A percentile compares a stretch with the other conserved stretches of the same genome.
Evolutionary conservation across 371 early-diverging fungal genomes (phyloP).

Genomic region (Smittium culicis): DNA sequence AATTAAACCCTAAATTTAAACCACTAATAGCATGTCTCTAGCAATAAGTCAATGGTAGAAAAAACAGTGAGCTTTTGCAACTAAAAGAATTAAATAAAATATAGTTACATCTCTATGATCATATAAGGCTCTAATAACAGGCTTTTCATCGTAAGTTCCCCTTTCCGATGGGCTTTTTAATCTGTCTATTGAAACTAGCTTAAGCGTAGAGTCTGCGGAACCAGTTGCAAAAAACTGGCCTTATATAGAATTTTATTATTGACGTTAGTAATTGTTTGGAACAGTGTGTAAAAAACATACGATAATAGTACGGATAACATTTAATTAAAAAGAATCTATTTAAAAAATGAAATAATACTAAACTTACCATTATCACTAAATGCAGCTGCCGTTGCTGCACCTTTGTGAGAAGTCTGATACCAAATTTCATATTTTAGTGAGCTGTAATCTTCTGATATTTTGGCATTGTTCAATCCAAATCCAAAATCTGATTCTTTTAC

Average conservation of each 20-base stretch:
- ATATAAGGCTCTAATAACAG: slow-evolving; percentile 75
- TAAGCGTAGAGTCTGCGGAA: slow-evolving; percentile 74
- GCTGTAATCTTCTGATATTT: neutral
- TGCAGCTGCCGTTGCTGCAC: slow-evolving; percentile 26
- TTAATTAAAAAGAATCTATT: no score
- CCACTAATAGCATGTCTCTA: no score
- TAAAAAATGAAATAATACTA: neutral
- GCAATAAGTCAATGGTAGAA: no score
- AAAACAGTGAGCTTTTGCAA: no score
- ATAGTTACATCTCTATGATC: slow-evolving; percentile 51
- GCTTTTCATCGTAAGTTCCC: slow-evolving; percentile 42
- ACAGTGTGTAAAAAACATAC: no score
- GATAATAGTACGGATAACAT: no score
- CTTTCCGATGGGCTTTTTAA: slow-evolving; percentile 49
- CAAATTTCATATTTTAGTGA: slow-evolving; percentile 20
- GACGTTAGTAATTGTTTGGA: no score
- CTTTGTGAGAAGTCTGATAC: slow-evolving; percentile 32
- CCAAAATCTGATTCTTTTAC: neutral
- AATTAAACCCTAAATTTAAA: no score
- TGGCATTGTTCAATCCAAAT: neutral
- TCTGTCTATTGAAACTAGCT: slow-evolving; percentile 66
- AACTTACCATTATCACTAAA: slow-evolving; percentile 26
- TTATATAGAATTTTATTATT: no score
- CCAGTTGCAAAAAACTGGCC: slow-evolving; percentile 79
- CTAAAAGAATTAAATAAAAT: no score